phyloP scores from a whole-genome alignment of 116 monocot genomes.

The Thalassia testudinum region DNA sequence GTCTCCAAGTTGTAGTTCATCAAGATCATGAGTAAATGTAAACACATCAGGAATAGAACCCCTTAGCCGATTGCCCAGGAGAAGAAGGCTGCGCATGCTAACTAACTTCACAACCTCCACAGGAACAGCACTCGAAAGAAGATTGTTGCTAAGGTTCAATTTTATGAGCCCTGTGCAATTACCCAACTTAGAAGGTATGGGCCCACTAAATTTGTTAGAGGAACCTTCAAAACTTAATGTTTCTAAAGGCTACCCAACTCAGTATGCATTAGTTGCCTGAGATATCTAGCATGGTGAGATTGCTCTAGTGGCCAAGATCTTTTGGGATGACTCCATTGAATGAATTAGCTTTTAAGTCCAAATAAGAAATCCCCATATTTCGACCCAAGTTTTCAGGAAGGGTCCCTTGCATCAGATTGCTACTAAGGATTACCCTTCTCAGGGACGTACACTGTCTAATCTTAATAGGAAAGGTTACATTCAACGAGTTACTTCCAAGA shows the following conservation, averaged over 20 bases:
- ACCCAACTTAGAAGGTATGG: slow-evolving; percentile 34
- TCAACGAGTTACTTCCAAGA: slow-evolving; percentile 39
- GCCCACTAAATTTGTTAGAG: slow-evolving; percentile 38
- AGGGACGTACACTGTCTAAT: slow-evolving; percentile 34
- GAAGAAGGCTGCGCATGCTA: slow-evolving; percentile 30
- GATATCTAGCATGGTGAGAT: slow-evolving; percentile 65
- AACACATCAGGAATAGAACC: slow-evolving; percentile 54
- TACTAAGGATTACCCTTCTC: slow-evolving; percentile 35
- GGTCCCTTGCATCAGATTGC: slow-evolving; percentile 31
- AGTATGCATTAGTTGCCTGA: slow-evolving; percentile 37
- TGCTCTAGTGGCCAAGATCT: slow-evolving; percentile 21
- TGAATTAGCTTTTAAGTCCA: slow-evolving; percentile 40
- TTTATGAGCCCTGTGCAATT: slow-evolving; percentile 32
- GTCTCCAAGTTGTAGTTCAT: slow-evolving; percentile 49
- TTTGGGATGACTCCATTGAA: slow-evolving; percentile 34
- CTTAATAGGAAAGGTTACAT: slow-evolving; percentile 34
- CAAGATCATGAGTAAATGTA: slow-evolving; percentile 28
- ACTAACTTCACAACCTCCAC: slow-evolving; percentile 15
- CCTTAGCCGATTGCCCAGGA: slow-evolving; percentile 34
- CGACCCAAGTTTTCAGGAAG: slow-evolving; percentile 22
- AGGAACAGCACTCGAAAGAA: slow-evolving; percentile 42
- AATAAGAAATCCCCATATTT: slow-evolving; percentile 30
- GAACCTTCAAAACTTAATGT: slow-evolving; percentile 26
- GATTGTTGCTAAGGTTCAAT: slow-evolving; percentile 47
- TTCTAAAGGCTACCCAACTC: slow-evolving; percentile 37